Base-by-base conservation (phyloP, 148 eudicot species). In the Spergularia marina region DNA sequence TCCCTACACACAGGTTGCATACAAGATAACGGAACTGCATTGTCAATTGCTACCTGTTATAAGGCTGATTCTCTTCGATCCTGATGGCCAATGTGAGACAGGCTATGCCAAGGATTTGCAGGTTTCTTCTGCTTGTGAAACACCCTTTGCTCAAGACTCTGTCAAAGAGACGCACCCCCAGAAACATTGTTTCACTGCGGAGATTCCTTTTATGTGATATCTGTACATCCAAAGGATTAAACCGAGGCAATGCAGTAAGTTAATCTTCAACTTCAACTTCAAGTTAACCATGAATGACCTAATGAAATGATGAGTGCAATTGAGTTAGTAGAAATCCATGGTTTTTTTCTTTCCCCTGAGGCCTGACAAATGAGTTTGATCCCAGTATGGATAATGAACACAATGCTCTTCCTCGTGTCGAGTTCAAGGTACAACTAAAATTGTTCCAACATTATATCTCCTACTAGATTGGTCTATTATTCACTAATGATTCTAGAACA, bases 31-130 rank as follows among this genome's bases (percentile, higher is more conserved):
- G 58, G 2, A 16, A 10, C 34, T 10, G n/a, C 9, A 41, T 12
- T 47, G 49, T n/a, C 58, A 20, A 53, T 59, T 53, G 25, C 52
- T 81, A 95, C 99, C 90, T 84, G 83, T 96, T 95, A 80, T 76
- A 83, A 71, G 97, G 99, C 86, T 92, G 99, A 70, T 89, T 92
- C 77, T 96, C 99, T 85, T 92, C 99, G 55, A 96, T 84, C 85
- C 99, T 89, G 78, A 88, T 85, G 71, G 99, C 99, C 75, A 96
- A 79, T 17, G 98, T 84, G 76, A 96, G 91, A 82, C 98, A 96
- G 13, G 98, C 89, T 68, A 96, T 91, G 84, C 94, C 99, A 64
- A 89, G 89, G 75, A 89, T 83, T 86, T 96, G 92, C 76, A 92
- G 86, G 85, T 86, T 75, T 75, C 86, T 88, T 81, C 79, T 82